Base-by-base conservation (phyloP, 192 early-diverging fungal species). In the Rhizophlyctis rosea region DNA sequence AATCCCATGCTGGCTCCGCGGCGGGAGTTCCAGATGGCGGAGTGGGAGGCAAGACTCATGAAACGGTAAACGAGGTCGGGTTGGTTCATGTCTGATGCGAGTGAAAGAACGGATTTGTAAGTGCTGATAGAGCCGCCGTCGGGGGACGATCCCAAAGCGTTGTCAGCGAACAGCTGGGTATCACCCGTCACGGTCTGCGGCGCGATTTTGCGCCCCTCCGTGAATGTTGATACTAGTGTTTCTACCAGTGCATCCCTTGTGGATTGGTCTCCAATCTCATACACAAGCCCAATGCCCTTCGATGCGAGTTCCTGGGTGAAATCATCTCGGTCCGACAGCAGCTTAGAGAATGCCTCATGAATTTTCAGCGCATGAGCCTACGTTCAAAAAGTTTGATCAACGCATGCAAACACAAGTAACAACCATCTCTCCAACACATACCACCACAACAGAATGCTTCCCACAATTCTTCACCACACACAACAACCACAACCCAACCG, bases 51-150 rank as follows among this genome's bases (percentile, higher is more conserved):
- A 5, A 98, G 76, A 34, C 90, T 87, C 88, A 95, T 92, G 63
- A 98, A 92, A 60, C 90, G 88, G 73, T 95, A 96, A 4, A 95
- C 90, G 16, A 98, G 75, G 51, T 95, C 90, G 2, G 95, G 93
- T 47, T 95, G 91, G 56, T 92, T 94, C 82, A 98, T 85, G 39
- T 95, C 95, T 16, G 87, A 86, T 0, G 95, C 93, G n/a, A 98
- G 77, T 2, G 89, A 90, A 49, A 92, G 77, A 31, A 98, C 81
- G 23, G 86, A 88, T 70, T 74, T 68, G 49, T 78, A 78, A 9
- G 73, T 76, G 16, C 61, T 74, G 35, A 73, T 47, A 31, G 27
- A 59, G 69, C 50, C 80, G 2, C 90, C 92, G 51, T 89, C 91
- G 3, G 92, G 92, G 3, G 92, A 72, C 23, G 78, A 68, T 2